Conservation (phyloP, 75 land plant species). For the Pseudotsuga menziesii region DNA sequence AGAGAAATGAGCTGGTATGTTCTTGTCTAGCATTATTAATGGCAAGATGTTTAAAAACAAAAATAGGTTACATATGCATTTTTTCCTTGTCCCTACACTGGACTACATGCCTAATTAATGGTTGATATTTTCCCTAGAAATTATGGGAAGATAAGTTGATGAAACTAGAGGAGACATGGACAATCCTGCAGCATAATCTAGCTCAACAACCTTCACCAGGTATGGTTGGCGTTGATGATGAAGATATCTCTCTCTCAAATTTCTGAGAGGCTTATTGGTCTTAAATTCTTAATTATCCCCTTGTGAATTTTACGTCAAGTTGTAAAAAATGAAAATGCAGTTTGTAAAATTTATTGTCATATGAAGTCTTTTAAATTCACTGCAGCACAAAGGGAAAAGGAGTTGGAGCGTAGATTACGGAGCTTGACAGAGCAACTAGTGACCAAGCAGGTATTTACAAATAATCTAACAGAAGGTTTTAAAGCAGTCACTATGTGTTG, state of each 20-base stretch:
- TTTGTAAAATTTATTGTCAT: not conserved
- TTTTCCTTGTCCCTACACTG: not conserved
- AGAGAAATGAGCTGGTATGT: slow-evolving; percentile 12
- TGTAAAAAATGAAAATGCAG: not conserved
- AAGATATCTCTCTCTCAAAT: not conserved
- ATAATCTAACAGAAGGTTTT: not conserved
- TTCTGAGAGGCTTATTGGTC: not conserved
- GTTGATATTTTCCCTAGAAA: slow-evolving; percentile 10
- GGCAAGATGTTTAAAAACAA: not conserved
- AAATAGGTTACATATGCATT: not conserved
- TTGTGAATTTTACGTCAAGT: not conserved
- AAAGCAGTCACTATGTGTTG: not conserved
- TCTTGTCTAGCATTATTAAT: not conserved
- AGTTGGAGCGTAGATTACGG: slow-evolving; percentile 29
- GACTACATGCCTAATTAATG: not conserved
- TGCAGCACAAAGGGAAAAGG: slow-evolving; percentile 41
- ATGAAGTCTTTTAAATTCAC: not conserved
- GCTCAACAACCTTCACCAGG: slow-evolving; percentile 30
- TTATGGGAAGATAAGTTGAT: slow-evolving; percentile 26
- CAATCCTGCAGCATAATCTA: slow-evolving; percentile 21
- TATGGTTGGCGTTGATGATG: not conserved
- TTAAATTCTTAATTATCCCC: not conserved
- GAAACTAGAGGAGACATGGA: slow-evolving; percentile 23
- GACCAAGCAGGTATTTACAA: slow-evolving; percentile 26
- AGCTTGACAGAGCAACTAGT: slow-evolving; percentile 33